Evolutionary conservation across 73 alveolate genomes (phyloP), one percentile per base, ranked within the genome.

Genomic region (Breviolum minutum): DNA sequence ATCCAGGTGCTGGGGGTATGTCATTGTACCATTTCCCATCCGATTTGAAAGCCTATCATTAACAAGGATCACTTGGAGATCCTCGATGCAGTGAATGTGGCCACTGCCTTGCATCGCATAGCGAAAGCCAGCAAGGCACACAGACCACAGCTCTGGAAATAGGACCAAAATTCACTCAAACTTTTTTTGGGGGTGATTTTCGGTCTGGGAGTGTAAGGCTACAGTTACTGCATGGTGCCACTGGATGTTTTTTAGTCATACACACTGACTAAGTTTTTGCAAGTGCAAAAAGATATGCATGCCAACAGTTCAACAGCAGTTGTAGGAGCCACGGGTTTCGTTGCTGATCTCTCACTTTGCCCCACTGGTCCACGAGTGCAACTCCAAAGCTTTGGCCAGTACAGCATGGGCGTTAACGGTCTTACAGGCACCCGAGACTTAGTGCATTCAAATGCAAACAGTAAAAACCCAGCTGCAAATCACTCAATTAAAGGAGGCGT

Each of bases 61-160:
- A 11, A 11, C 24, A 66, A 66, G 90, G 71, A 81, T 40, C 90
- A 81, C 48, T 16, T 40, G 90, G 90, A 81, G 61, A 10, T 60
- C 66, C 66, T 84, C 62, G 93, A 84, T 84, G 93, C 93, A 8
- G 93, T 84, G 61, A 84, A 84, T 27, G 76, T 84, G 60, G 63
- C 93, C 93, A 84, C 93, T 5, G 93, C 93, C 17, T 74, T 84
- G 93, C 93, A 84, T n/a, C 93, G 93, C 11, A n/a, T 84, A 48
- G 93, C 93, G 26, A 84, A 84, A 74, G 54, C 63, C 40, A 61
- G 93, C 76, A 61, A 54, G 32, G 12, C 90, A 30, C 40, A 29
- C 4, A 62, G 86, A 4, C 86, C 12, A 77, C 63, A 77, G 86
- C 62, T 77, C 54, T 40, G 54, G 54, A 40, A 40, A 40, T 40